These are phyloP conservation scores for Suhomyces wounanorum DNA, from an alignment of 1,139 yeast genomes.

Conservation along the genomic window DNA sequence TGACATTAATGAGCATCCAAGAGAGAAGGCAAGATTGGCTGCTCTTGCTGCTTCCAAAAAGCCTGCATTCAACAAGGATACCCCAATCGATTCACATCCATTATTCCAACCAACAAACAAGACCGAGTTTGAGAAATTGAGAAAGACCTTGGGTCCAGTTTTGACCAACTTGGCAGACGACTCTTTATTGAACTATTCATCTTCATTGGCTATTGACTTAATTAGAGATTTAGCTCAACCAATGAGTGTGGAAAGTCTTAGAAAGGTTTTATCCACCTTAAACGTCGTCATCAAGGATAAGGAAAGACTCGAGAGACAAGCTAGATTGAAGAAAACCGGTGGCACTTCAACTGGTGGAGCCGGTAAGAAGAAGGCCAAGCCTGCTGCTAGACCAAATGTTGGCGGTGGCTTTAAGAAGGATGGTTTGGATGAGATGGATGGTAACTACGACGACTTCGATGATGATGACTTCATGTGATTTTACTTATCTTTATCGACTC, in stretches of 20 bases:
- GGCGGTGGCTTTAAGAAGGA: slow-evolving; percentile 80
- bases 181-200: slow-evolving; percentile 67
- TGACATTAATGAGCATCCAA: slow-evolving; percentile 61
- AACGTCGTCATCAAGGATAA: slow-evolving; percentile 82
- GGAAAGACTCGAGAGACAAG: slow-evolving; percentile 86
- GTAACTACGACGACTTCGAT: slow-evolving; percentile 54
- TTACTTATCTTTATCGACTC: not conserved
- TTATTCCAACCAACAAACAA: slow-evolving; percentile 79
- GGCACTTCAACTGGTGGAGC: slow-evolving; percentile 92
- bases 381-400: slow-evolving; percentile 69
- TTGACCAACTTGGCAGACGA: slow-evolving; percentile 65
- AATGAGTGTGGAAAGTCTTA: slow-evolving; percentile 73
- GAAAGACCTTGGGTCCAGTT: slow-evolving; percentile 74
- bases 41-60: slow-evolving; percentile 39
- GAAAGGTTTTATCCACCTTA: slow-evolving; percentile 85
- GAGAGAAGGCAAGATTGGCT: slow-evolving; percentile 59
- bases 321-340: slow-evolving; percentile 75
- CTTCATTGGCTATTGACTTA: slow-evolving; percentile 79
- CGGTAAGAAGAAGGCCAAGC: slow-evolving; percentile 91
- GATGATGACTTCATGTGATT: slow-evolving; percentile 92
- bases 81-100: slow-evolving; percentile 74
- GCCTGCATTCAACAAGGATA: slow-evolving; percentile 56
- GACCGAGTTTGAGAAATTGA: slow-evolving; percentile 77
- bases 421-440: slow-evolving; percentile 56
- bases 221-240: slow-evolving; percentile 85